Conservation (phyloP, 1,284 basidiomycete species). For the Ganoderma lingzhi region DNA sequence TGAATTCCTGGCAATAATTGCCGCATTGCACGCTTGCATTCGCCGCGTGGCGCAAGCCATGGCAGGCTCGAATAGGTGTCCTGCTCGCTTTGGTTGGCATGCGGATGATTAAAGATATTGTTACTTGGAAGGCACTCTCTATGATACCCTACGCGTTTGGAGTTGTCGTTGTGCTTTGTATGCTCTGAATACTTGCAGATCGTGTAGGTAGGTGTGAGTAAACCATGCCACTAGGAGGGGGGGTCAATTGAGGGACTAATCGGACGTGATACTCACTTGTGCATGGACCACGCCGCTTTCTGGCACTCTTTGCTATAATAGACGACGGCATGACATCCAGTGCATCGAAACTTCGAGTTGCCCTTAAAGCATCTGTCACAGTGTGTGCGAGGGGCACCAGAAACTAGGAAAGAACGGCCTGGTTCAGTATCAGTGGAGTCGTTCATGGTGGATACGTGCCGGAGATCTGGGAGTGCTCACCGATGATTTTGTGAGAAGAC, state of each 20-base stretch:
- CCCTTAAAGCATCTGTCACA: not conserved
- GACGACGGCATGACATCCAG: not conserved
- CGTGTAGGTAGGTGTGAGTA: not conserved
- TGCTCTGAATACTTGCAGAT: too few relatives aligned
- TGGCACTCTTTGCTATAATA: conserved; percentile 23
- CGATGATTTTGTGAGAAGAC: not conserved
- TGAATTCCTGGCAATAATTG: not conserved
- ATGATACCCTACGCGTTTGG: not conserved
- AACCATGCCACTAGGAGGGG: too few relatives aligned
- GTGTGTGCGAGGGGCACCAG: not conserved
- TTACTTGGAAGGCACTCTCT: too few relatives aligned
- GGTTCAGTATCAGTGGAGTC: not conserved
- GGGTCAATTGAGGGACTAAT: not conserved
- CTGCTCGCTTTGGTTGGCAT: not conserved
- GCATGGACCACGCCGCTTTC: conserved; percentile 13
- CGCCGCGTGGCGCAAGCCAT: not conserved
- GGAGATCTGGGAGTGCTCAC: not conserved
- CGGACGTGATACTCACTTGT: conserved; percentile 10
- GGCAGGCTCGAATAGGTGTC: not conserved
- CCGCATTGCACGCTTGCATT: not conserved
- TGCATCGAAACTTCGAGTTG: conserved; percentile 5
- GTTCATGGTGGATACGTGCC: not conserved
- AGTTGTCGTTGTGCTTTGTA: not conserved
- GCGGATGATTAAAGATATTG: too few relatives aligned
- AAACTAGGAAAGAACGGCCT: not conserved